Conservation (phyloP, 2,329 filamentous ascomycete species). For the Cryphonectria parasitica region DNA sequence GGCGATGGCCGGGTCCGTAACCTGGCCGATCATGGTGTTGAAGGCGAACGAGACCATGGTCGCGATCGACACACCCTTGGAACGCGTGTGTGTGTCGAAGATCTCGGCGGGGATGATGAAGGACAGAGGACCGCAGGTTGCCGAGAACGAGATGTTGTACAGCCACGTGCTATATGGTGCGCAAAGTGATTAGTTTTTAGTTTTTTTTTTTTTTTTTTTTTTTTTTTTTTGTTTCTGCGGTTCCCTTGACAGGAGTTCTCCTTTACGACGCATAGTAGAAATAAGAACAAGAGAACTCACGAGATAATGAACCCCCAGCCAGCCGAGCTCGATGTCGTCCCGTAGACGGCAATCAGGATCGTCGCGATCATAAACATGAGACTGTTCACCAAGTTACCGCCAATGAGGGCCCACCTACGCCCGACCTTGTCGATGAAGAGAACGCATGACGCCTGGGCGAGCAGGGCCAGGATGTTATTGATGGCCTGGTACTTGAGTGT, state of each 20-base stretch:
- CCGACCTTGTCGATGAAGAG: constrained; percentile 71
- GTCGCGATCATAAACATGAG: constrained; percentile 73
- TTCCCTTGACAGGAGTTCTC: neutral
- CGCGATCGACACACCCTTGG: constrained; percentile 75
- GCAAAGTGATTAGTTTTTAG: neutral
- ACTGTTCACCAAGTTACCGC: constrained; percentile 72
- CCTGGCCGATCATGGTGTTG: constrained; percentile 47
- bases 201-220: neutral
- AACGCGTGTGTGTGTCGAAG: constrained; percentile 75
- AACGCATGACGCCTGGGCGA: constrained; percentile 72
- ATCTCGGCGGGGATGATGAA: constrained; percentile 71
- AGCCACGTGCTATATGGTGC: constrained; percentile 64
- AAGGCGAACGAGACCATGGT: constrained; percentile 76
- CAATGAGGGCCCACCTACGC: constrained; percentile 72
- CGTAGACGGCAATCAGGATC: constrained; percentile 45
- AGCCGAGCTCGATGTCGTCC: constrained; percentile 54
- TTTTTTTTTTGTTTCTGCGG: neutral
- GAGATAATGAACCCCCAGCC: constrained; percentile 76
- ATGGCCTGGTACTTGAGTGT: constrained; percentile 78
- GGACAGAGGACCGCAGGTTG: constrained; percentile 68
- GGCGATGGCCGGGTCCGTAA: constrained; percentile 53
- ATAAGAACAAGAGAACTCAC: constrained; percentile 30
- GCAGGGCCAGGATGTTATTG: constrained; percentile 69
- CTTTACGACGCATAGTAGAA: neutral
- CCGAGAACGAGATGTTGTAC: constrained; percentile 78